Base-by-base conservation (phyloP, 169 alveolate species). In the Eimeria praecox region DNA sequence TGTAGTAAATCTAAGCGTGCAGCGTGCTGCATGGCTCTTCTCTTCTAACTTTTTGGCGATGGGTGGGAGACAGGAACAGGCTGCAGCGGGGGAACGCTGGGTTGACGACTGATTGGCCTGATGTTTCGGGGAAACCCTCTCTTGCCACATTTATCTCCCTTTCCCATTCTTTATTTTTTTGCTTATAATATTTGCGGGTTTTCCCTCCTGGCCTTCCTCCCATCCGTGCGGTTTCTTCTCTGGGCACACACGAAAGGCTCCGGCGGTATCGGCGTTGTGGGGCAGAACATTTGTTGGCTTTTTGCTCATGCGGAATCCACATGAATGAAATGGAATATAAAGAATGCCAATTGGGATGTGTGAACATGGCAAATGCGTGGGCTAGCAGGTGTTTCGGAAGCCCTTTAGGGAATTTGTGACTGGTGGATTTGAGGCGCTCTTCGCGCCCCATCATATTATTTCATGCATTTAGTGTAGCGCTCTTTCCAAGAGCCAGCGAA, bases 401-500 rank as follows among this genome's bases (percentile, higher is more conserved):
- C n/a, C n/a, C n/a, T n/a, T n/a, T n/a, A n/a, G n/a, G n/a, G n/a
- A n/a, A n/a, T 52, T 20, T 52, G 62, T n/a, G n/a, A n/a, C n/a
- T n/a, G n/a, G n/a, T n/a, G n/a, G 59, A 52, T 52, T 52, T 52
- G 14, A n/a, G n/a, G n/a, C n/a, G n/a, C n/a, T n/a, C n/a, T n/a
- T n/a, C n/a, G n/a, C n/a, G n/a, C n/a, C n/a, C n/a, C n/a, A n/a
- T n/a, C n/a, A n/a, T n/a, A n/a, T n/a, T n/a, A n/a, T n/a, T 52
- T 52, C 59, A 52, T 52, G 62, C 24, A 20, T 52, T 52, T 52
- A 52, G 62, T 12, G 62, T n/a, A 52, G 0, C 54, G 89, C 89
- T 80, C 89, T 80, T 33, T 80, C 89, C 89, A 80, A 80, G 89
- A 80, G 89, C 89, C 59, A 33, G 69, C 30, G n/a, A 33, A 3